Evolutionary conservation across 2,329 filamentous ascomycete species (phyloP), one percentile per base, ranked within the genome.

Genomic region (Raffaelea arxii): DNA sequence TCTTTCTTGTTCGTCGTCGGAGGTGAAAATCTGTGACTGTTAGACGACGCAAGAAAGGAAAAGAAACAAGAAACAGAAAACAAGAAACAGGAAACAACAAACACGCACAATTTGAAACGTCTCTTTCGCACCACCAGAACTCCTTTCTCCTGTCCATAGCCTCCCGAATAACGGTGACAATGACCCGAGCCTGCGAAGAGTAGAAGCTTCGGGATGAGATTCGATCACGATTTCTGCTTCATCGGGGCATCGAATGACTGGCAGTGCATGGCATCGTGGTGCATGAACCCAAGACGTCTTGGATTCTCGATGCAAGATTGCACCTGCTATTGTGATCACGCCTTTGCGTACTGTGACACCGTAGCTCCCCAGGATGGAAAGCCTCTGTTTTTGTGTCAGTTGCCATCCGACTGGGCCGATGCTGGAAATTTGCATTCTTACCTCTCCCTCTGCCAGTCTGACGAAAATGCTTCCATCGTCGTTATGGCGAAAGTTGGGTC

Each of bases 261-360:
- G 84, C 2, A 91, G 62, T 1, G 85, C 79, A 57, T 87, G 78
- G 32, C 81, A 86, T 37, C 75, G 73, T 2, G 84, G 77, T 16
- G 84, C 82, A 59, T 77, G 78, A 16, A 86, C 69, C 68, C 75
- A 80, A 66, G 6, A 66, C 58, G 1, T 55, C 60, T 23, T 70
- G 64, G 0, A 70, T 10, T 46, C 43, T 2, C 49, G 59, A 11
- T 67, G 65, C 4, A 91, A 59, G 6, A 71, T 75, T 6, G 84
- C 79, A 16, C 86, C 84, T 14, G 78, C 74, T 23, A 91, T 61
- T 1, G 76, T 80, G 22, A 84, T 66, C 38, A 79, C 70, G 2
- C 86, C 86, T 44, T 69, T 69, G 9, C 67, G 56, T 0, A 91
- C 71, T 12, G 67, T 68, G 25, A 91, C 59, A 16, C 80, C 77